Evolutionary conservation across 2,329 filamentous ascomycete species (phyloP), one percentile per base, ranked within the genome.

Genomic region (Trichophyton verrucosum): DNA sequence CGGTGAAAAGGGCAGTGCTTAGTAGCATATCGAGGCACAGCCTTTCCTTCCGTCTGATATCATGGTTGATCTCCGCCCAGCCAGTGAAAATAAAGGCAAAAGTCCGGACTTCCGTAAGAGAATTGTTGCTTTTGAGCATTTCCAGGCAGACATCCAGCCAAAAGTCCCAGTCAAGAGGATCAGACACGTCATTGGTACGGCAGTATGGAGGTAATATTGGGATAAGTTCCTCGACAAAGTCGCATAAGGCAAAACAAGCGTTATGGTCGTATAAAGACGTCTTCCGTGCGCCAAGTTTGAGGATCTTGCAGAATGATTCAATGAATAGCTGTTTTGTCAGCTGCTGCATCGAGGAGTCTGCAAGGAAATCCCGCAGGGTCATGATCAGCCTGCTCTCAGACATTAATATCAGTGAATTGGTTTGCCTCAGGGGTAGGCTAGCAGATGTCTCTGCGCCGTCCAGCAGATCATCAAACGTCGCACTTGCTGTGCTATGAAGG

Each of bases 231-330:
- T 96, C 89, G 27, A 96, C 77, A 65, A 96, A 91, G 71, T 96
- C 91, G 70, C 91, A 92, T n/a, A 96, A 78, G 8, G 89, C 88
- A 70, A 94, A 94, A 72, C 90, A 95, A 17, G 89, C 87, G 64
- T 84, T 84, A 69, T 90, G 88, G 71, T 95, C 86, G 70, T 87
- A 95, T 60, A 89, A 79, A 0, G 89, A 91, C 0, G 87, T 91
- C 65, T 83, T 85, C 65, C 86, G 84, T 1, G 89, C 85, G 1
- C 87, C 83, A 0, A 86, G 85, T 70, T 87, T 90, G 69, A 94
- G 79, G 30, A 95, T 76, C 27, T 79, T 77, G 68, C 85, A 84
- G 72, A 95, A 92, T 0, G 86, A 82, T 65, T 88, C 82, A 2
- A 88, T 87, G 72, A 94, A 95, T 0, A 89, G 81, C 60, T 86